A percentile compares a stretch with the other conserved stretches of the same genome.
Conservation (phyloP, 305 asterid genomes). For the Solanum aculeatissimum region DNA sequence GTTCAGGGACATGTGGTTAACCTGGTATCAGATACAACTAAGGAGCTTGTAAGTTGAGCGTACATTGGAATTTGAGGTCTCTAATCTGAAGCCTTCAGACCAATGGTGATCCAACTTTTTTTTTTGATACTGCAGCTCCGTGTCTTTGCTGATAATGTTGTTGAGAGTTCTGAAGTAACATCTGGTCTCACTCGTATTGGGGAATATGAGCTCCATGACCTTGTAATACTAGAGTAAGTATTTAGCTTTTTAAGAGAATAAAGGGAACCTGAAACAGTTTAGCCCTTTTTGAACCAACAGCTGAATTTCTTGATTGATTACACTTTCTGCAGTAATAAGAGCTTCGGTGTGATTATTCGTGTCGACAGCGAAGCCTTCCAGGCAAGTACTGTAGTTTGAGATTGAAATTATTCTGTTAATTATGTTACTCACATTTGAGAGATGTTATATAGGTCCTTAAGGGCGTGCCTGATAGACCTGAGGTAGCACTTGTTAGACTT, state of each 20-base stretch:
- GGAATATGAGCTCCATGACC: constrained; percentile 96
- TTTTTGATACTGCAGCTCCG: constrained; percentile 43
- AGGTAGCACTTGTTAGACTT: constrained; percentile 78
- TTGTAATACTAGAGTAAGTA: constrained; percentile 79
- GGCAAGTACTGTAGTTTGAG: constrained; percentile 27
- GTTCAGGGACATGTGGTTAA: constrained; percentile 94
- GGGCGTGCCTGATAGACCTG: constrained; percentile 92
- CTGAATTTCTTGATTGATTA: background rate
- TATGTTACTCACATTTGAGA: constrained; percentile 11
- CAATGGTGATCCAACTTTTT: background rate
- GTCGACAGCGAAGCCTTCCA: constrained; percentile 97
- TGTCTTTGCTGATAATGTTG: constrained; percentile 87
- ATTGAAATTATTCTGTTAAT: background rate
- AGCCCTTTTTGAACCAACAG: background rate
- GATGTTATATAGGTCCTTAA: constrained; percentile 71
- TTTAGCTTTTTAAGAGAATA: background rate
- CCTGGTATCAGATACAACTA: constrained; percentile 92
- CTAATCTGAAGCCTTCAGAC: background rate
- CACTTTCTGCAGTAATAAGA: constrained; percentile 60
- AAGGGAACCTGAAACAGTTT: background rate
- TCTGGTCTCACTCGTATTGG: constrained; percentile 84
- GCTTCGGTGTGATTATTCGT: constrained; percentile 91
- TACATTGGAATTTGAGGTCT: background rate
- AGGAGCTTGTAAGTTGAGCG: constrained; percentile 58
- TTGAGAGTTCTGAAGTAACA: constrained; percentile 95